Percentiles rank a stretch among this genome's conserved stretches.
phyloP scores from a whole-genome alignment of 305 asterid genomes.

The Solanum hybrid region DNA sequence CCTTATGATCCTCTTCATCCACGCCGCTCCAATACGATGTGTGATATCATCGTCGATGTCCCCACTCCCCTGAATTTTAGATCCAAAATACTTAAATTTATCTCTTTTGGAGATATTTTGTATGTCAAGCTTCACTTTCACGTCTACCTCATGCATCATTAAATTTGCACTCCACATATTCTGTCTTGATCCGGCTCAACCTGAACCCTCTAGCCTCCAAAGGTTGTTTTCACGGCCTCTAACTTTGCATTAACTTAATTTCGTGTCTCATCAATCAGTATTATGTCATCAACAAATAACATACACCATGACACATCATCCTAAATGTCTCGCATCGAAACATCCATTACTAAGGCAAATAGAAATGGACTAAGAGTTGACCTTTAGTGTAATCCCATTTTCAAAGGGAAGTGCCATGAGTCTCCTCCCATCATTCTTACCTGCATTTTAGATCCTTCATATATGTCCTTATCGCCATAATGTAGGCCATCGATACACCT shows the following conservation, averaged over 20 bases:
- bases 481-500: neutral
- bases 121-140: neutral
- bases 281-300: neutral
- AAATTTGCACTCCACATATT: neutral
- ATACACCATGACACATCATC: neutral
- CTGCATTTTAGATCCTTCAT: neutral
- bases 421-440: neutral
- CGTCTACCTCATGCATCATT: neutral
- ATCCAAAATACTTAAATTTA: neutral
- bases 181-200: neutral
- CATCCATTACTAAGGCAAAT: neutral
- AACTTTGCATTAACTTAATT: neutral
- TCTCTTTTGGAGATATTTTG: neutral
- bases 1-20: no score
- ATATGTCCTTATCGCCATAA: neutral
- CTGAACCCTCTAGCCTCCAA: neutral
- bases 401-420: neutral
- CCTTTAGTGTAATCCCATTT: no score
- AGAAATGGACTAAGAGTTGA: neutral
- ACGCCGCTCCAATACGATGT: no score
- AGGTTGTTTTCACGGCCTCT: neutral
- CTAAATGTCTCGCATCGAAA: neutral
- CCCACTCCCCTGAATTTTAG: no score
- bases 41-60: no score
- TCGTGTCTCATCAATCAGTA: neutral